Evolutionary conservation across 2,329 filamentous ascomycete species (phyloP).

Genomic region (Alternaria brassicicola): DNA sequence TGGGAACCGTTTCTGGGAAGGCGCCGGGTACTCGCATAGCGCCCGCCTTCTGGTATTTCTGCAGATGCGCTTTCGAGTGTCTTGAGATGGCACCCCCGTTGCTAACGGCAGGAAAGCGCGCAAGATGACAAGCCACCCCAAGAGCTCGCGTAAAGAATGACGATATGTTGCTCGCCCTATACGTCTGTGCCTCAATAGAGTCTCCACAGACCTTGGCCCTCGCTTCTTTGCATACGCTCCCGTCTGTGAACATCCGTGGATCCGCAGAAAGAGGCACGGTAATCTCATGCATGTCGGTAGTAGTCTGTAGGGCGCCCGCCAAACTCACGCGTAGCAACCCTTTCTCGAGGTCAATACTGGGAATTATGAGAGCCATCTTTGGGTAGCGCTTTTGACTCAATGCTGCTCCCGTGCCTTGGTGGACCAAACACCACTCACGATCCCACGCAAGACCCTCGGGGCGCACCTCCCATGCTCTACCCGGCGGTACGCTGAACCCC

Average conservation of each 20-base stretch:
- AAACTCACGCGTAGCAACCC: constrained; percentile 70
- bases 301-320: constrained; percentile 45
- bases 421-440: constrained; percentile 93
- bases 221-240: constrained; percentile 49
- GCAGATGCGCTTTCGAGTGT: constrained; percentile 73
- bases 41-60: constrained; percentile 52
- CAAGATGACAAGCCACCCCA: constrained; percentile 80
- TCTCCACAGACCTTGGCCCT: constrained; percentile 84
- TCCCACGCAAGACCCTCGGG: constrained; percentile 91
- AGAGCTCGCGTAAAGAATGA: constrained; percentile 78
- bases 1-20: constrained; percentile 57
- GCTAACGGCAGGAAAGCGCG: constrained; percentile 75
- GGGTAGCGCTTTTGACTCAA: constrained; percentile 89
- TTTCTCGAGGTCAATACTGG: constrained; percentile 71
- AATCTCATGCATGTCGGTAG: constrained; percentile 44
- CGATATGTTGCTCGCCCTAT: constrained; percentile 69
- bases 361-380: constrained; percentile 82
- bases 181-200: constrained; percentile 71
- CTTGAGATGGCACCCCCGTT: constrained; percentile 60
- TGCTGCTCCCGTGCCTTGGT: constrained; percentile 81
- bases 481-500: constrained; percentile 71
- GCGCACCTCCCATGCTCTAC: constrained; percentile 74
- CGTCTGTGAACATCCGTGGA: constrained; percentile 60
- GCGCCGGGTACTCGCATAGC: constrained; percentile 57
- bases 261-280: constrained; percentile 70